Conservation (phyloP, 306 rosid genomes). For the Lagenaria siceraria region DNA sequence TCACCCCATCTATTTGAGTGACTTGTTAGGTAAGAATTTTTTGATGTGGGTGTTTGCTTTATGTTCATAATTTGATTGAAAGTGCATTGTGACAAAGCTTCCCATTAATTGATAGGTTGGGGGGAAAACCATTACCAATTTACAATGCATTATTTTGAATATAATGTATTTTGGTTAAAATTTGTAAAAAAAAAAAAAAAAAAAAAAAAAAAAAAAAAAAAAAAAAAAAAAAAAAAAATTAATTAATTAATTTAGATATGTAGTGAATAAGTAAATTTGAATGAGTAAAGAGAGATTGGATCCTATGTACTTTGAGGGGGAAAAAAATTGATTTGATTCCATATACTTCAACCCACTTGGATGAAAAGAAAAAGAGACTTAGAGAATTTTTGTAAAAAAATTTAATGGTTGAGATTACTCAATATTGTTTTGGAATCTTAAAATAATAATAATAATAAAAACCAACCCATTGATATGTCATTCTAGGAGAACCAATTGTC, state of each 20-base stretch:
- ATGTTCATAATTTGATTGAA: background rate
- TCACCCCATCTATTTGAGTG: background rate
- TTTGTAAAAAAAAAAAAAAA: background rate
- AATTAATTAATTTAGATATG: background rate
- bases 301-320: background rate
- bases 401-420: background rate
- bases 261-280: background rate
- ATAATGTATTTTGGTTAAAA: background rate
- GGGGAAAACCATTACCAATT: background rate
- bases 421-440: background rate
- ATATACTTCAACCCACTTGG: background rate
- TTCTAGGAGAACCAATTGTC: background rate
- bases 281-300: background rate
- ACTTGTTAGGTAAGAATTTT: background rate
- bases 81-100: conserved; percentile 2
- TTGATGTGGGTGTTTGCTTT: background rate
- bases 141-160: background rate
- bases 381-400: background rate
- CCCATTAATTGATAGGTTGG: background rate
- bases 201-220: no score
- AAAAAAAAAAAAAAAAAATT: no score
- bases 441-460: background rate
- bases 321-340: background rate
- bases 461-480: background rate
- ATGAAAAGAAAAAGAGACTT: background rate